Evolutionary conservation across 192 early-diverging fungal species (phyloP), one percentile per base, ranked within the genome.

Genomic region (Backusella parvicylindrica): DNA sequence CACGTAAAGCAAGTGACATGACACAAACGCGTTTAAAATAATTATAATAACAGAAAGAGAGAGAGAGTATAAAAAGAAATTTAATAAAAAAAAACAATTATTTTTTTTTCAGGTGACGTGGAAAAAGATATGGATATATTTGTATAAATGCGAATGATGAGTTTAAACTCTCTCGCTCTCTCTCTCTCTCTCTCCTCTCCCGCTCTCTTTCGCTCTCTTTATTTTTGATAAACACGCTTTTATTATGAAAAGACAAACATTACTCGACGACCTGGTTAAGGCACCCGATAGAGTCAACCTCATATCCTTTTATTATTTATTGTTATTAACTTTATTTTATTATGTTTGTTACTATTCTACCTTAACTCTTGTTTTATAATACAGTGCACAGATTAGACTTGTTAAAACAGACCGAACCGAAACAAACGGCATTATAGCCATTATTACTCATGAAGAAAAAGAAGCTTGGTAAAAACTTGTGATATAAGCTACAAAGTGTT

Each of bases 1-100:
- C 96, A 63, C 82, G 84, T 68, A 90, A 75, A 26, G 86, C 82
- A 73, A 88, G 76, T 35, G 79, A 72, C 84, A 86, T 84, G n/a
- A 35, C 73, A 40, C 21, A 23, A 68, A 67, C n/a, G 32, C 66
- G 66, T 36, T 33, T 68, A 12, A n/a, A n/a, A n/a, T 21, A 18
- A 28, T 68, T 41, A 53, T 56, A 53, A 75, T 38, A 11, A 16
- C 8, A 53, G 6, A n/a, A 8, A 18, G 64, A 21, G 18, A 11
- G 50, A 65, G 37, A 65, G 67, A 65, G 13, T 16, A 11, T 6
- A 43, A 35, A 3, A 31, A 3, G 23, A 72, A 26, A 60, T 32
- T 12, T 32, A 32, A 18, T 2, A 32, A 32, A 64, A 33, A 2
- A 68, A 66, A 40, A 38, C 13, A 38, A 38, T 35, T 21, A 23